phyloP scores from a whole-genome alignment of 1,284 basidiomycete genomes.

The Hypsizygus ulmarius region DNA sequence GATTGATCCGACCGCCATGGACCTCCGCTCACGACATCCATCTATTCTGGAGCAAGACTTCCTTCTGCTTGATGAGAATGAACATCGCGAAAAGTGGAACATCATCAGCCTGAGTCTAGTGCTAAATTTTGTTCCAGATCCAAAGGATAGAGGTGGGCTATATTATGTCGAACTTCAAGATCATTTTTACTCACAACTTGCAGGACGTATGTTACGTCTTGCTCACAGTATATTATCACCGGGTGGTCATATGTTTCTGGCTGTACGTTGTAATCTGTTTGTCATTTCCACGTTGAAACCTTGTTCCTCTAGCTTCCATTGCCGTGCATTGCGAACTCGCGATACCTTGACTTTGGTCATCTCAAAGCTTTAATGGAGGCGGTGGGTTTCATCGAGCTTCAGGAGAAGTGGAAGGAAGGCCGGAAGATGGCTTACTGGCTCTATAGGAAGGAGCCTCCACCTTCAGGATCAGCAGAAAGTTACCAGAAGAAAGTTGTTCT shows the following conservation, averaged over 20 bases:
- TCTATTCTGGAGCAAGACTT: constrained; percentile 82
- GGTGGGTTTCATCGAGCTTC: constrained; percentile 64
- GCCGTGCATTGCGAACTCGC: constrained; percentile 80
- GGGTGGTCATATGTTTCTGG: constrained; percentile 69
- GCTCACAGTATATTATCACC: constrained; percentile 59
- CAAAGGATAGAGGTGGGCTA: constrained; percentile 65
- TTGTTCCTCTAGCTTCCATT: constrained; percentile 65
- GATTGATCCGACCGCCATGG: constrained; percentile 75
- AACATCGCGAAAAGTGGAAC: constrained; percentile 63
- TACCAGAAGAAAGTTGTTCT: constrained; percentile 61
- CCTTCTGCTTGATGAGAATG: constrained; percentile 50
- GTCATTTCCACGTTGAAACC: neutral
- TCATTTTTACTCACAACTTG: neutral
- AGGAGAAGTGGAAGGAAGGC: constrained; percentile 57
- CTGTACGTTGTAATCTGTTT: constrained; percentile 41
- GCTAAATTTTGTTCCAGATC: constrained; percentile 82
- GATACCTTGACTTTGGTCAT: constrained; percentile 67
- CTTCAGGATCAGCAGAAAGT: constrained; percentile 15
- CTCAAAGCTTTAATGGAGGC: constrained; percentile 56
- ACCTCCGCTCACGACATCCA: constrained; percentile 79
- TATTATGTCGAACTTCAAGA: neutral
- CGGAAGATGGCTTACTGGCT: constrained; percentile 81
- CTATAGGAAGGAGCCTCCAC: constrained; percentile 43
- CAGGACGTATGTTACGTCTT: constrained; percentile 74
- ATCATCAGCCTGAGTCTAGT: constrained; percentile 82